A percentile compares a stretch with the other conserved stretches of the same genome.
These are phyloP conservation scores for Puccinia novopanici DNA, from an alignment of 1,284 basidiomycete species.

Conservation along the genomic window DNA sequence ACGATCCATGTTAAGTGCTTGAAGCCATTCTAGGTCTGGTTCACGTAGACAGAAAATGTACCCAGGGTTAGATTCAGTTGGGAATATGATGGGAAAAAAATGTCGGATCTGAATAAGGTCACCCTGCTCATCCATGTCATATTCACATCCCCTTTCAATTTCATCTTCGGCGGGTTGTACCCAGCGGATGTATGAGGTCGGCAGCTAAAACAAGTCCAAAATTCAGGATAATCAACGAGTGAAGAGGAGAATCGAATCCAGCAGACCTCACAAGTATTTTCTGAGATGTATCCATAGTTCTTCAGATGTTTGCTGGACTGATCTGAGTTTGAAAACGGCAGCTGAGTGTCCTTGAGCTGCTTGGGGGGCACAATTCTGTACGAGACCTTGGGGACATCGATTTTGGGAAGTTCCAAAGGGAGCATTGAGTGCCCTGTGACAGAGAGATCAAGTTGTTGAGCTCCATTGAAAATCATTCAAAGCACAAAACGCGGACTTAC, in stretches of 20 bases:
- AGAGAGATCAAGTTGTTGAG: background rate
- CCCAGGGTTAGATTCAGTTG: conserved; percentile 13
- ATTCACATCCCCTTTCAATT: conserved; percentile 88
- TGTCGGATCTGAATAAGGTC: conserved; percentile 48
- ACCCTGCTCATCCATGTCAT: conserved; percentile 99
- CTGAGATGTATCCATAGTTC: conserved; percentile 42
- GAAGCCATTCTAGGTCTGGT: conserved; percentile 91
- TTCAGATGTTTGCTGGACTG: conserved; percentile 30
- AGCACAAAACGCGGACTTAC: conserved; percentile 12
- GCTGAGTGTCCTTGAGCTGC: background rate
- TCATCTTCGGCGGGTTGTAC: conserved; percentile 78
- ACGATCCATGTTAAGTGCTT: conserved; percentile 78
- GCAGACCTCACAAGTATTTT: conserved; percentile 43
- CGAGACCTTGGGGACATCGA: conserved; percentile 50
- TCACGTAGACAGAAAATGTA: background rate
- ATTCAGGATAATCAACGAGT: conserved; percentile 43
- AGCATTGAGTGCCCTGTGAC: conserved; percentile 44
- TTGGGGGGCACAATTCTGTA: conserved; percentile 29
- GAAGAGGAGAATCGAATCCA: conserved; percentile 25
- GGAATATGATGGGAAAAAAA: conserved; percentile 2
- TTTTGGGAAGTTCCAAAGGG: conserved; percentile 36
- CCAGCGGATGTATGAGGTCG: conserved; percentile 52
- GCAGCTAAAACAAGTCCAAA: conserved; percentile 41
- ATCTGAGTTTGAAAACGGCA: conserved; percentile 1
- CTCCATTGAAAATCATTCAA: background rate